These are phyloP conservation scores for Lasiodiplodia gonubiensis DNA, from an alignment of 2,329 filamentous ascomycete genomes.

Conservation along the genomic window DNA sequence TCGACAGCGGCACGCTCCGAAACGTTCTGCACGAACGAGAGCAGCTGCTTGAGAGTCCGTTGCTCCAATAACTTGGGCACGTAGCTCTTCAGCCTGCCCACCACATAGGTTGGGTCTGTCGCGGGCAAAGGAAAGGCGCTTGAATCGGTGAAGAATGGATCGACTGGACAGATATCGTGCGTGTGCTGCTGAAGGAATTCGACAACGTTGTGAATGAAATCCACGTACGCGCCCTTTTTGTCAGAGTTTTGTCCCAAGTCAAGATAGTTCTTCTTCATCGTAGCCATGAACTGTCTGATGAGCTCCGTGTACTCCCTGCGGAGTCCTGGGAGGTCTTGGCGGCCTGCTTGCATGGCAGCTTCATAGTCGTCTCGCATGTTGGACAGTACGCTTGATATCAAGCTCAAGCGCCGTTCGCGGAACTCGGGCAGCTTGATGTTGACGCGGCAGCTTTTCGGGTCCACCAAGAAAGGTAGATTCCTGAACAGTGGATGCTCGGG, in stretches of 20 bases:
- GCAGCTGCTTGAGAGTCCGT: constrained; percentile 60
- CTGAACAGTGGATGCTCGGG: constrained; percentile 55
- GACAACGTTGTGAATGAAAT: constrained; percentile 66
- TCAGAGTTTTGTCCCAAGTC: constrained; percentile 51
- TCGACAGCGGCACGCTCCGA: constrained; percentile 64
- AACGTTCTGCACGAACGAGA: constrained; percentile 64
- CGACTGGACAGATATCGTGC: constrained; percentile 61
- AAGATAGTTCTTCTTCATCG: constrained; percentile 67
- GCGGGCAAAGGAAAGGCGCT: constrained; percentile 64
- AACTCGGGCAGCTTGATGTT: constrained; percentile 60
- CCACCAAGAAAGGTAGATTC: constrained; percentile 62
- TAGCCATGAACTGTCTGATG: constrained; percentile 62
- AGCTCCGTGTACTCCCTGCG: constrained; percentile 57
- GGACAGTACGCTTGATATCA: constrained; percentile 62
- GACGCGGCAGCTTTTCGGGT: constrained; percentile 41
- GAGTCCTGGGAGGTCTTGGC: constrained; percentile 36
- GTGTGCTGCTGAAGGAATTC: constrained; percentile 66
- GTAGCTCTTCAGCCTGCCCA: constrained; percentile 65
- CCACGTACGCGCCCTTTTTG: constrained; percentile 62
- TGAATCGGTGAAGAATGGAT: constrained; percentile 66
- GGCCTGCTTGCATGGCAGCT: constrained; percentile 30
- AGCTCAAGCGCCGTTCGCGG: constrained; percentile 57
- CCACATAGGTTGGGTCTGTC: constrained; percentile 66
- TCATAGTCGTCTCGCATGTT: constrained; percentile 61
- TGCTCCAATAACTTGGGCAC: constrained; percentile 57